Conservation (phyloP, 2,329 filamentous ascomycete genomes). For the Xylaria digitata region DNA sequence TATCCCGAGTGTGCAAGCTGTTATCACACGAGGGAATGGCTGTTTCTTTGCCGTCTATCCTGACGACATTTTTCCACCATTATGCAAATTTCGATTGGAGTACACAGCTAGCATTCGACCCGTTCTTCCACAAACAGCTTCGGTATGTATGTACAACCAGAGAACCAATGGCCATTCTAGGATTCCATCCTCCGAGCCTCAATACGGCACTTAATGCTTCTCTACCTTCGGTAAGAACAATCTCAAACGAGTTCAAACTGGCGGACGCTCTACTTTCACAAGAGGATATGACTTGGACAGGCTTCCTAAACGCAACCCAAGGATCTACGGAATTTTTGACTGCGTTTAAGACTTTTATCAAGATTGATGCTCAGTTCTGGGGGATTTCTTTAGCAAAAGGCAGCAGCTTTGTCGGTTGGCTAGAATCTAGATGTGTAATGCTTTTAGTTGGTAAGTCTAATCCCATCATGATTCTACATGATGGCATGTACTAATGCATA, state of each 20-base stretch:
- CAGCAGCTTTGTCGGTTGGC: conserved; percentile 68
- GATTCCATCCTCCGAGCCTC: conserved; percentile 69
- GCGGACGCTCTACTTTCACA: conserved; percentile 57
- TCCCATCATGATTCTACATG: background rate
- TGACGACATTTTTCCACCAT: conserved; percentile 71
- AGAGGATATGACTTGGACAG: conserved; percentile 56
- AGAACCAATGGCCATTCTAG: conserved; percentile 72
- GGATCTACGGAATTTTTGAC: conserved; percentile 62
- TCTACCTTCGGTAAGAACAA: conserved; percentile 60
- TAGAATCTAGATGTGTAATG: conserved; percentile 69
- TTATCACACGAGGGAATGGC: conserved; percentile 53
- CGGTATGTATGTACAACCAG: conserved; percentile 65
- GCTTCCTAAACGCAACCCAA: conserved; percentile 51
- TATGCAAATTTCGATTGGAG: conserved; percentile 72
- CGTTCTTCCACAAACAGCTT: conserved; percentile 65
- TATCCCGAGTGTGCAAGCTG: conserved; percentile 70
- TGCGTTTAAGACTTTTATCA: conserved; percentile 65
- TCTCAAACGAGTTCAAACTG: conserved; percentile 63
- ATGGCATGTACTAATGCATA: conserved; percentile 18
- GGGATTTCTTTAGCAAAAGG: conserved; percentile 66
- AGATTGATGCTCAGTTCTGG: conserved; percentile 74
- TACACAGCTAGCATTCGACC: conserved; percentile 66
- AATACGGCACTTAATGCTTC: conserved; percentile 70
- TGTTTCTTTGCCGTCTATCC: conserved; percentile 61
- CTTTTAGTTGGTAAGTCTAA: conserved; percentile 66